Evolutionary conservation across 108 stramenopile genomes (phyloP).

Genomic region (Cyclotella sp.): DNA sequence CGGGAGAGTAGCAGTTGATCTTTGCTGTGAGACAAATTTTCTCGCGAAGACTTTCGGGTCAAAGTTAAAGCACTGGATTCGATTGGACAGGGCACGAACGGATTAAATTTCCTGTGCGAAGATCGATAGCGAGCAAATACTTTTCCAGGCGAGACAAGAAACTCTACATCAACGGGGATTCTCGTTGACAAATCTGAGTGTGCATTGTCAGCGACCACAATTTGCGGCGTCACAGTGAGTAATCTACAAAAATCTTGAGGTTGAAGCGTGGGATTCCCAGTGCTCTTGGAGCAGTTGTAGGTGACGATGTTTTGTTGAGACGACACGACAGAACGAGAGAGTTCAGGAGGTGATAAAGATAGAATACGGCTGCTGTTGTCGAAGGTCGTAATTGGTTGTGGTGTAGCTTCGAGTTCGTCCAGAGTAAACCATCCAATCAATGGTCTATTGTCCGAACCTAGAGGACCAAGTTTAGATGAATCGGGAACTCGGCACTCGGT

Average conservation of each 20-base stretch:
- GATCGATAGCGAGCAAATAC: slow-evolving; percentile 49
- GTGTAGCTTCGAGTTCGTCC: slow-evolving; percentile 30
- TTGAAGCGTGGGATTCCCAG: no score
- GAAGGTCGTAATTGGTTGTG: background rate
- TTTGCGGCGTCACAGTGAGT: no score
- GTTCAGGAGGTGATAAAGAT: no score
- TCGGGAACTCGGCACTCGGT: slow-evolving; percentile 79
- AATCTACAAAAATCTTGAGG: no score
- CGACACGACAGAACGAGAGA: no score
- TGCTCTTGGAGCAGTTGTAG: no score
- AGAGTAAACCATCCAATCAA: slow-evolving; percentile 78
- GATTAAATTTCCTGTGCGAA: slow-evolving; percentile 38
- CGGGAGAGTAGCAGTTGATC: background rate
- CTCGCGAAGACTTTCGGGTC: background rate
- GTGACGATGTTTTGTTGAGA: no score
- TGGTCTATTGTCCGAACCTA: slow-evolving; percentile 61
- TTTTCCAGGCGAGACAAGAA: slow-evolving; percentile 47
- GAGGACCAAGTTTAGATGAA: slow-evolving; percentile 63
- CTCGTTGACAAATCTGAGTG: background rate
- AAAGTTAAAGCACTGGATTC: background rate
- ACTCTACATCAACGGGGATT: slow-evolving; percentile 25
- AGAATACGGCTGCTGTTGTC: background rate
- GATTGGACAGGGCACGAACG: slow-evolving; percentile 17
- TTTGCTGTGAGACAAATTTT: background rate
- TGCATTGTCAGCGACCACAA: background rate